Evolutionary conservation across 2,329 filamentous ascomycete species (phyloP), one percentile per base, ranked within the genome.

Genomic region (Ceratocystis destructans): DNA sequence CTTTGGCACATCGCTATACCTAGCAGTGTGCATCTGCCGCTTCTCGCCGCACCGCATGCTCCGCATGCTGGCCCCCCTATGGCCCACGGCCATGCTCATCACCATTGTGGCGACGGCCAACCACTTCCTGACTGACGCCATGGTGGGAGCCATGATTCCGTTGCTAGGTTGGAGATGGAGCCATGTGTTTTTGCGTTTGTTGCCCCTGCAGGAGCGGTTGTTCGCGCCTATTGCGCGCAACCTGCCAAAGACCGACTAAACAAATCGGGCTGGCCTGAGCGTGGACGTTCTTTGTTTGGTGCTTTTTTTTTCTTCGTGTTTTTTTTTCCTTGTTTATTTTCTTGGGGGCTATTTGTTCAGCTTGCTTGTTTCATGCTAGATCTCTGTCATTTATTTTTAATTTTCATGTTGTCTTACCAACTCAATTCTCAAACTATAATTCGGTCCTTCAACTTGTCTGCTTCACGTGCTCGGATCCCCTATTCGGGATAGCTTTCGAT

Each of bases 71-170:
- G 77, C 76, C 0, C 75, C 74, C 1, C 64, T 79, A 1, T 80
- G 78, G 78, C 77, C 77, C 1, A 63, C 71, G 2, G 71, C 73
- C 8, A 79, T 80, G 78, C 71, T 74, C 28, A 68, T 77, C 46
- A 77, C 76, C 1, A 76, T 77, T 20, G 69, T 77, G 22, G 74
- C 75, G 0, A 77, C 76, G 1, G 76, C 76, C 4, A 77, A 77
- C 44, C 76, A 77, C 64, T 77, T 76, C 53, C 63, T 77, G 1
- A 69, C 72, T 0, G 76, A 77, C 67, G 76, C 75, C 0, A 59
- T 73, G 1, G 71, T 77, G 0, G 76, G 76, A 0, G 73, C 73
- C 15, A 25, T 72, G 22, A 71, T 77, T 5, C 74, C 75, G 0
- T 65, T 71, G 3, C 28, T 77, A 0, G 76, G 74, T 0, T 77